phyloP scores from a whole-genome alignment of 2,329 filamentous ascomycete genomes.

The Calonectria crousiana region DNA sequence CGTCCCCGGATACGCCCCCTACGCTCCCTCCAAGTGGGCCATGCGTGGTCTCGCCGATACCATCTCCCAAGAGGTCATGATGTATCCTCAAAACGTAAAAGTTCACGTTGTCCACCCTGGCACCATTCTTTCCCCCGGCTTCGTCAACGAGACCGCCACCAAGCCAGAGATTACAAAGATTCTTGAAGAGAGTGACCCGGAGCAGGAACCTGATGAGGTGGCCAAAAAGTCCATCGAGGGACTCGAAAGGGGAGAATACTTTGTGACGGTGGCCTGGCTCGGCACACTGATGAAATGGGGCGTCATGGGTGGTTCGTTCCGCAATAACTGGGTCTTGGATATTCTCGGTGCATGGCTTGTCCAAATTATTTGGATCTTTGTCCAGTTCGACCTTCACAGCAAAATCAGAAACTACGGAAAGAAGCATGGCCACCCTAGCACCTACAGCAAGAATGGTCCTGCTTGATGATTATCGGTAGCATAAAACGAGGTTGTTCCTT shows the following conservation, averaged over 20 bases:
- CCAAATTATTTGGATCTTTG: constrained; percentile 69
- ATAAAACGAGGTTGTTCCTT: not conserved
- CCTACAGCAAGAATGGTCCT: constrained; percentile 51
- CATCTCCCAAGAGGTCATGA: constrained; percentile 83
- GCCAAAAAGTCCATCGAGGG: constrained; percentile 77
- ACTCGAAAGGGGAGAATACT: constrained; percentile 83
- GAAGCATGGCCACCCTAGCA: constrained; percentile 69
- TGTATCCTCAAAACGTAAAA: constrained; percentile 87
- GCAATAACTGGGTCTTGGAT: constrained; percentile 72
- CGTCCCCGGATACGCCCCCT: constrained; percentile 85
- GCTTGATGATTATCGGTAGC: not conserved
- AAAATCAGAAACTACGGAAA: constrained; percentile 69
- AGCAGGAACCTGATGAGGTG: constrained; percentile 82
- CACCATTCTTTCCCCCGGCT: constrained; percentile 82
- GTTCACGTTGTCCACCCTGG: constrained; percentile 88
- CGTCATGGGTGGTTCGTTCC: constrained; percentile 64
- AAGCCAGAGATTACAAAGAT: constrained; percentile 86
- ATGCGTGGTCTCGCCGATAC: constrained; percentile 86
- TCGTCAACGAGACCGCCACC: constrained; percentile 78
- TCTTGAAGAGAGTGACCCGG: constrained; percentile 85
- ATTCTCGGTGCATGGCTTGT: constrained; percentile 67
- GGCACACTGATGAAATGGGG: constrained; percentile 78
- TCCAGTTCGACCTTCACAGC: constrained; percentile 66
- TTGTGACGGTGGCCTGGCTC: constrained; percentile 81
- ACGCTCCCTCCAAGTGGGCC: constrained; percentile 87